A percentile compares a stretch with the other conserved stretches of the same genome.
phyloP scores from a whole-genome alignment of 169 alveolate species.

The Cryptosporidium xiaoi region DNA sequence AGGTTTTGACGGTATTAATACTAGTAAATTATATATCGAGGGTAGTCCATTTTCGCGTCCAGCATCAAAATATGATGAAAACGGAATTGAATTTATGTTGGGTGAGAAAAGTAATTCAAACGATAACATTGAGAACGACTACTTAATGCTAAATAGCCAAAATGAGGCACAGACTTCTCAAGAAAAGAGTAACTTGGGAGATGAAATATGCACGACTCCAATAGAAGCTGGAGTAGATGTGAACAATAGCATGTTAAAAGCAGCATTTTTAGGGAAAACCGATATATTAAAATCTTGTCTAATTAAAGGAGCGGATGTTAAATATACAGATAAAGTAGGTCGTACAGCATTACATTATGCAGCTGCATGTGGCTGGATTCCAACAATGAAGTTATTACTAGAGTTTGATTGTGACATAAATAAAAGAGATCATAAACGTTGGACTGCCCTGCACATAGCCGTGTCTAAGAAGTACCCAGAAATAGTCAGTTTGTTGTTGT shows the following conservation, averaged over 20 bases:
- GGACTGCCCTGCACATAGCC: slow-evolving; percentile 88
- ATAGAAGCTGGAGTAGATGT: slow-evolving; percentile 69
- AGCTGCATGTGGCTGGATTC: slow-evolving; percentile 84
- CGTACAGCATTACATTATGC: slow-evolving; percentile 89
- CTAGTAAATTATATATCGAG: not conserved
- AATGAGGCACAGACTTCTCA: not conserved
- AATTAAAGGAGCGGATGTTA: slow-evolving; percentile 79
- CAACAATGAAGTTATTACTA: slow-evolving; percentile 80
- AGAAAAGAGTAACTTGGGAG: not conserved
- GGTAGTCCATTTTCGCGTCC: not conserved
- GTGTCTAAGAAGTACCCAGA: slow-evolving; percentile 86
- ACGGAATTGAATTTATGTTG: not conserved
- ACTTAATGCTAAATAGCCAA: no score
- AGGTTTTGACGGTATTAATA: not conserved
- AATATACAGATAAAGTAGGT: slow-evolving; percentile 85
- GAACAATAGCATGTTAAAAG: slow-evolving; percentile 78
- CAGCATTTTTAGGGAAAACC: slow-evolving; percentile 85
- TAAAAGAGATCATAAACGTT: slow-evolving; percentile 83
- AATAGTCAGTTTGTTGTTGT: slow-evolving; percentile 81
- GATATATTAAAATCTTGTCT: slow-evolving; percentile 78
- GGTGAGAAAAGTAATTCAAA: not conserved
- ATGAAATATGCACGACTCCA: not conserved
- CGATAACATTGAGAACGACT: not conserved
- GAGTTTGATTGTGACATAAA: slow-evolving; percentile 82
- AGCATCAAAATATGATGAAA: not conserved